phyloP scores from a whole-genome alignment of 768 basidiomycete species.

The Cystofilobasidium capitatum region DNA sequence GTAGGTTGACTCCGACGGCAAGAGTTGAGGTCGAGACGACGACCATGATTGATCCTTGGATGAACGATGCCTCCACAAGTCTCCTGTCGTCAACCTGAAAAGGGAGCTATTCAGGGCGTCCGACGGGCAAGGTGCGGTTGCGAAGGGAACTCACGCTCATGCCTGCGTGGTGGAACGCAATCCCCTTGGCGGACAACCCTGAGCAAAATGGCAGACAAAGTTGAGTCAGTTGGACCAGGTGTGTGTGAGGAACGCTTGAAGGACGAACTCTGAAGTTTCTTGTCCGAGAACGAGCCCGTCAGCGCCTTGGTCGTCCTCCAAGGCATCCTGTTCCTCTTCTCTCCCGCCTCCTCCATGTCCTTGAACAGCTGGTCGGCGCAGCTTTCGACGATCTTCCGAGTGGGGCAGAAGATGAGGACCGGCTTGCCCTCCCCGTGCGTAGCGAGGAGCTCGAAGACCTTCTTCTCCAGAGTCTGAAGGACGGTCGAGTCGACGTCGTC shows the following conservation, averaged over 20 bases:
- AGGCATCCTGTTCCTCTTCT: constrained; percentile 47
- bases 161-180: constrained; percentile 90
- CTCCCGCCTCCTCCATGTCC: constrained; percentile 49
- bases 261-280: constrained; percentile 53
- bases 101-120: neutral
- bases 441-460: constrained; percentile 62
- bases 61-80: constrained; percentile 61
- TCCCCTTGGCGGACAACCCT: constrained; percentile 62
- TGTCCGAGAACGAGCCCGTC: constrained; percentile 54
- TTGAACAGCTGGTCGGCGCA: constrained; percentile 71
- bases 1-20: constrained; percentile 92
- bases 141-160: constrained; percentile 41
- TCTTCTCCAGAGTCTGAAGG: constrained; percentile 57
- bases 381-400: constrained; percentile 51
- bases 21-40: constrained; percentile 82
- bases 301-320: constrained; percentile 60
- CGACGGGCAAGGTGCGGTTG: neutral
- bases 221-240: neutral
- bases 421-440: constrained; percentile 70
- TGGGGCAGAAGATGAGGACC: constrained; percentile 76
- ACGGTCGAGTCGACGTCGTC: constrained; percentile 52
- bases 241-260: neutral
- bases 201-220: neutral
- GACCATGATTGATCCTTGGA: constrained; percentile 54
- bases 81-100: constrained; percentile 54